phyloP scores from a whole-genome alignment of 2,329 filamentous ascomycete species.

The Ascochyta rabiei region DNA sequence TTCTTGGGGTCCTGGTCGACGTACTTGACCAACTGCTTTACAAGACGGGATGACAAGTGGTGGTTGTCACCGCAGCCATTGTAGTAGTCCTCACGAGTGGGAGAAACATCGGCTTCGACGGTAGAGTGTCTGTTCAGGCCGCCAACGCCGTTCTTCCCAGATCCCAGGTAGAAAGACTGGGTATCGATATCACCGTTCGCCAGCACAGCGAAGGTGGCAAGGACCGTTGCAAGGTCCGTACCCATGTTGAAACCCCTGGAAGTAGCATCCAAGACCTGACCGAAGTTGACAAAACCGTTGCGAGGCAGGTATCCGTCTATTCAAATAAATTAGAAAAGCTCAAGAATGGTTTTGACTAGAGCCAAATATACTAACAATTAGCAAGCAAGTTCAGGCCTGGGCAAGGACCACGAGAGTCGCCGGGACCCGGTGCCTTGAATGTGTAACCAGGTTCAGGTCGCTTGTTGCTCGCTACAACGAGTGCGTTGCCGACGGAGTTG shows the following conservation, averaged over 20 bases:
- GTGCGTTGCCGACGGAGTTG: conserved; percentile 23
- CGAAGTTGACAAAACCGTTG: conserved; percentile 43
- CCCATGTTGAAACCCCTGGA: conserved; percentile 33
- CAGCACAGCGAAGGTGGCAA: conserved; percentile 33
- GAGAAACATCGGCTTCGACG: conserved; percentile 45
- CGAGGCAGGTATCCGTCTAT: conserved; percentile 55
- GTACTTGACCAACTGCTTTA: conserved; percentile 22
- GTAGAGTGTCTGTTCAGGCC: conserved; percentile 50
- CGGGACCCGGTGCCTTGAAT: conserved; percentile 23
- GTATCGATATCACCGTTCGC: conserved; percentile 29
- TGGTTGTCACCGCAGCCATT: conserved; percentile 50
- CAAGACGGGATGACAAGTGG: conserved; percentile 41
- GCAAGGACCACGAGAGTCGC: conserved; percentile 49
- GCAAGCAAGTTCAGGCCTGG: conserved; percentile 61
- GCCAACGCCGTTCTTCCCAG: conserved; percentile 25
- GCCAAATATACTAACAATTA: conserved; percentile 42
- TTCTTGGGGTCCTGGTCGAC: conserved; percentile 26
- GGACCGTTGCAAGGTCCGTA: conserved; percentile 38
- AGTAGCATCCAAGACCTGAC: conserved; percentile 23
- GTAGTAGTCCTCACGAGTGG: conserved; percentile 48
- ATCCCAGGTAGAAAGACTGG: conserved; percentile 28
- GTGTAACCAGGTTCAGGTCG: conserved; percentile 28
- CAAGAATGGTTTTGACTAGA: background rate
- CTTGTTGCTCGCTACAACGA: conserved; percentile 24
- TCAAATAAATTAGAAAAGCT: background rate